Evolutionary conservation across 495 filamentous ascomycete genomes (phyloP).

Genomic region (Aspergillus cavernicola): DNA sequence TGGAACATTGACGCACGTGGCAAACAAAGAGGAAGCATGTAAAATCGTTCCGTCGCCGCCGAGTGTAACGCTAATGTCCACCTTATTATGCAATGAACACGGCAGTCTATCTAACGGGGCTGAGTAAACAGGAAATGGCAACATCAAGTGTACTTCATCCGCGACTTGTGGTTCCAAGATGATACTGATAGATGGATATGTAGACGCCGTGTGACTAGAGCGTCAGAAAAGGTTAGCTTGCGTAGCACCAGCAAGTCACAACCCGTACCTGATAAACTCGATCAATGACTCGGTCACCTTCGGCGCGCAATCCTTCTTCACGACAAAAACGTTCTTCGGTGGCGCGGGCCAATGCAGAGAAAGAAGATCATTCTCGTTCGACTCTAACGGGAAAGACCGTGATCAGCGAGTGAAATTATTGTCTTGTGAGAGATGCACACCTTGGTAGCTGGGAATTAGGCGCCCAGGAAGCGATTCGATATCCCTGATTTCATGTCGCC

Average conservation of each 20-base stretch:
- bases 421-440: conserved; percentile 30
- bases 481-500: conserved; percentile 39
- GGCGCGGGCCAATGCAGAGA: conserved; percentile 85
- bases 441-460: conserved; percentile 49
- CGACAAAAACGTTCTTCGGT: conserved; percentile 83
- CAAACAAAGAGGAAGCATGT: conserved; percentile 86
- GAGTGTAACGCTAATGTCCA: conserved; percentile 82
- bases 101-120: conserved; percentile 33
- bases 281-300: conserved; percentile 67
- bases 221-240: conserved; percentile 5
- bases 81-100: conserved; percentile 55
- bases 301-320: conserved; percentile 77
- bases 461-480: conserved; percentile 39
- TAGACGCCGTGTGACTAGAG: conserved; percentile 65
- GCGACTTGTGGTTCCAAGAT: conserved; percentile 80
- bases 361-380: conserved; percentile 58
- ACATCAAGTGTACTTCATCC: conserved; percentile 61
- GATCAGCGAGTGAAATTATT: background rate
- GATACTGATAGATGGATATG: conserved; percentile 76
- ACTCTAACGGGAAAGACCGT: conserved; percentile 40
- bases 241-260: background rate
- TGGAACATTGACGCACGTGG: conserved; percentile 73
- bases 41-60: conserved; percentile 96
- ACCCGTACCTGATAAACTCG: conserved; percentile 65
- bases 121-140: conserved; percentile 76